Evolutionary conservation across 345 rosid species (phyloP).

Genomic region (Eucalyptus leucophloia): DNA sequence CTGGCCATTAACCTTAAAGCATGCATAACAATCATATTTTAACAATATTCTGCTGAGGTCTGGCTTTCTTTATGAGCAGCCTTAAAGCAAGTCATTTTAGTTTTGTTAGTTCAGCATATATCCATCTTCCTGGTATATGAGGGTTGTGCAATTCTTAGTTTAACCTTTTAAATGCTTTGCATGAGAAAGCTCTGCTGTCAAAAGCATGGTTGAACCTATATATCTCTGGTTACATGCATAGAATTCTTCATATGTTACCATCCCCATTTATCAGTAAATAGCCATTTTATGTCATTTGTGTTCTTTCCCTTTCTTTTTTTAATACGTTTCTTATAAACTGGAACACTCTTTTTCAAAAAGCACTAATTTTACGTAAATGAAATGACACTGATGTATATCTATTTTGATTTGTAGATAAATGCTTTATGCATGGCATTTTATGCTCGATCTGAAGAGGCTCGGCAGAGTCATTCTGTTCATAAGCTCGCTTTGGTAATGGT

Average conservation of each 20-base stretch:
- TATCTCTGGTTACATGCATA: neutral
- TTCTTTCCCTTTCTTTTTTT: neutral
- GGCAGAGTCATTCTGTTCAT: conserved; percentile 83
- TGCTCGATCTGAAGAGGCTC: conserved; percentile 92
- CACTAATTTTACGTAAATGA: neutral
- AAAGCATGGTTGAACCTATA: neutral
- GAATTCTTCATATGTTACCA: neutral
- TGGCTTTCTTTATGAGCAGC: neutral
- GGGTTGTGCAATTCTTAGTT: neutral
- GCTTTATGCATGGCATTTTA: conserved; percentile 92
- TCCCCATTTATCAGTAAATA: neutral
- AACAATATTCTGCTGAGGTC: neutral
- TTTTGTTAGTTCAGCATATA: neutral
- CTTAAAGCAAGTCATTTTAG: neutral
- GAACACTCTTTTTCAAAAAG: neutral
- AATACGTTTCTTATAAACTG: neutral
- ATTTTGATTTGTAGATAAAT: conserved; percentile 44
- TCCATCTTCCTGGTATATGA: neutral
- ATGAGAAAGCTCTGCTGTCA: neutral
- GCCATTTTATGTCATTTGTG: neutral
- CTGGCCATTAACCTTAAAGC: neutral
- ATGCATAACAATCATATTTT: neutral
- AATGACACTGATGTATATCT: neutral
- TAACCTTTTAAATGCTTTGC: neutral
- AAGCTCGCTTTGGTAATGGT: conserved; percentile 81